A percentile compares a stretch with the other conserved stretches of the same genome.
Evolutionary conservation across 2,329 filamentous ascomycete genomes (phyloP).

Genomic region (Ampelomyces quisqualis): DNA sequence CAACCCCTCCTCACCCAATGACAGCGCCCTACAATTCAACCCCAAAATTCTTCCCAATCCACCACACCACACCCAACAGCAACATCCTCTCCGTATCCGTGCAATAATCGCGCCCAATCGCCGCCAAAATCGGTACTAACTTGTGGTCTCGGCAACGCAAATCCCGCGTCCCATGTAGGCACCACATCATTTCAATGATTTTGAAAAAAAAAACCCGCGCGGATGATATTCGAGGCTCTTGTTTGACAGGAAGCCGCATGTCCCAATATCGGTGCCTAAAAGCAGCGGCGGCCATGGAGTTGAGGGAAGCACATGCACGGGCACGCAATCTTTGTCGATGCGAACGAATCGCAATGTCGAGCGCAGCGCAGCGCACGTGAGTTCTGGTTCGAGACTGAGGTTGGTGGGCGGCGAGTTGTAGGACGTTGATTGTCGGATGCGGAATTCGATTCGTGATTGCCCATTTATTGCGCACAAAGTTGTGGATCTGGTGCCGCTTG

Average conservation of each 20-base stretch:
- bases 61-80: constrained; percentile 14
- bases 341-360: constrained; percentile 19
- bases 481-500: too few species aligned
- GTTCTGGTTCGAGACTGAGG: constrained; percentile 15
- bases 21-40: constrained; percentile 21
- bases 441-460: too few species aligned
- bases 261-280: constrained; percentile 16
- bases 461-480: too few species aligned
- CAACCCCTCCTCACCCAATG: constrained; percentile 13
- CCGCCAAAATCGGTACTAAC: constrained; percentile 18
- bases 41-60: constrained; percentile 14
- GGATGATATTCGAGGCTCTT: too few species aligned
- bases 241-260: constrained; percentile 12
- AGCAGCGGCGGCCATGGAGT: constrained; percentile 20
- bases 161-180: constrained; percentile 17
- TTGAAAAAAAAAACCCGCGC: too few species aligned
- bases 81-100: constrained; percentile 17
- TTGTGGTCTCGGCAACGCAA: constrained; percentile 14
- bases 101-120: constrained; percentile 22
- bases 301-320: constrained; percentile 14
- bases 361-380: constrained; percentile 19
- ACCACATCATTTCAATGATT: too few species aligned
- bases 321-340: constrained; percentile 15
- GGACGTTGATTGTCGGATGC: constrained; percentile 21
- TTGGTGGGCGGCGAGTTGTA: constrained; percentile 17